phyloP scores from a whole-genome alignment of 1,284 basidiomycete genomes.

The Kalmanozyma brasiliensis region DNA sequence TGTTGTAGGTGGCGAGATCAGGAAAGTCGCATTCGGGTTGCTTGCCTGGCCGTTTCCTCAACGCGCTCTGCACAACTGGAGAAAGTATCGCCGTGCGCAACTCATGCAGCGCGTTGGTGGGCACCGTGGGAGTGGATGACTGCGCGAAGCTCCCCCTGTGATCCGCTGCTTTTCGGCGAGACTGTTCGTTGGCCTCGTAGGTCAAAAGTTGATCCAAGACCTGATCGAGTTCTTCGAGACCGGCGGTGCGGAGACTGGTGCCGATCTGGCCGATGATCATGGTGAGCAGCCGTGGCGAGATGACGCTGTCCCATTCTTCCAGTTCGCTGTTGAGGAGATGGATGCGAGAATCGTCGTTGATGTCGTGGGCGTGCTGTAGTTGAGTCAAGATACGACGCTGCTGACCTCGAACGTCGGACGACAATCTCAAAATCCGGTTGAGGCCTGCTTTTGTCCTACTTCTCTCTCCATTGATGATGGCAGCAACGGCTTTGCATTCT shows the following conservation, averaged over 20 bases:
- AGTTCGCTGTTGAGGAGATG: slow-evolving; percentile 5
- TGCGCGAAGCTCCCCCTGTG: no score
- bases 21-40: slow-evolving; percentile 23
- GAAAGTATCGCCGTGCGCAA: slow-evolving; percentile 15
- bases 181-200: slow-evolving; percentile 39
- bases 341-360: background rate
- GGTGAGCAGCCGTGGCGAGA: slow-evolving; percentile 24
- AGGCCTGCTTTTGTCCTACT: slow-evolving; percentile 20
- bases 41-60: background rate
- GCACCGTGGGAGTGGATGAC: background rate
- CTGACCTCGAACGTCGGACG: slow-evolving; percentile 28
- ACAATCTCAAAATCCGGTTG: slow-evolving; percentile 19
- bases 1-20: slow-evolving; percentile 44
- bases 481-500: slow-evolving; percentile 11
- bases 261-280: slow-evolving; percentile 19
- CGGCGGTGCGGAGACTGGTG: slow-evolving; percentile 24
- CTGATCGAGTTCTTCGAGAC: slow-evolving; percentile 32
- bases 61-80: slow-evolving; percentile 1
- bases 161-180: background rate
- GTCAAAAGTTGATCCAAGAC: slow-evolving; percentile 30
- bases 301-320: slow-evolving; percentile 20
- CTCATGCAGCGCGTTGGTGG: background rate
- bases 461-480: slow-evolving; percentile 15
- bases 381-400: slow-evolving; percentile 22
- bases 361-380: slow-evolving; percentile 13